Base-by-base conservation (phyloP, 1,284 basidiomycete species). In the Agroathelia rolfsii region DNA sequence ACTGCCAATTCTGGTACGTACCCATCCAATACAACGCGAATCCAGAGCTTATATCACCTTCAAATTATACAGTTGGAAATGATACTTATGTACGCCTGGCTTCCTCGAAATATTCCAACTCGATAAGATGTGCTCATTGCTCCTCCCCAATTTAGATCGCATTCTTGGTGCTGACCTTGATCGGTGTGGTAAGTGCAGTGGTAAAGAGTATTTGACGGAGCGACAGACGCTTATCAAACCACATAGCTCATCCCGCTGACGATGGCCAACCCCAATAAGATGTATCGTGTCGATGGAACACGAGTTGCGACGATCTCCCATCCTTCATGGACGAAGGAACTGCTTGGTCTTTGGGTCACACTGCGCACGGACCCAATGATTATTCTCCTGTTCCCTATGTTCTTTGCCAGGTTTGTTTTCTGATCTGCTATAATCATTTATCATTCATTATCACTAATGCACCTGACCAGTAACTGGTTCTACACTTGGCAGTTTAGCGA, bases 381-480 rank as follows among this genome's bases (percentile, higher is more conserved):
- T 32, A 51, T n/a, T n/a, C n/a, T n/a, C n/a, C n/a, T n/a, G n/a
- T n/a, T n/a, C 63, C 11, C n/a, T n/a, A n/a, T n/a, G n/a, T n/a
- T n/a, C n/a, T n/a, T n/a, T n/a, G n/a, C n/a, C n/a, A n/a, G n/a
- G n/a, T n/a, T 56, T 28, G 62, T 62, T 3, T 53, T 72, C 5
- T 69, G 56, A 35, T 20, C 46, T 21, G 64, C 72, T 2, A 50
- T 78, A 29, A 58, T 47, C 41, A 70, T 62, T 8, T 75, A 78
- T 44, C 75, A n/a, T n/a, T 75, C 1, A 53, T 63, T 51, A 65
- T 78, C 35, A 30, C 75, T 76, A 6, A 72, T 78, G 67, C 78
- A 77, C 55, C 66, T 84, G 38, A 70, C 76, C 4, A 76, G 75
- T 28, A 84, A 84, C 51, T 85, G 78, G 69, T 83, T 83, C 52